phyloP scores from a whole-genome alignment of 345 rosid species.

The Hypericum androsaemum region DNA sequence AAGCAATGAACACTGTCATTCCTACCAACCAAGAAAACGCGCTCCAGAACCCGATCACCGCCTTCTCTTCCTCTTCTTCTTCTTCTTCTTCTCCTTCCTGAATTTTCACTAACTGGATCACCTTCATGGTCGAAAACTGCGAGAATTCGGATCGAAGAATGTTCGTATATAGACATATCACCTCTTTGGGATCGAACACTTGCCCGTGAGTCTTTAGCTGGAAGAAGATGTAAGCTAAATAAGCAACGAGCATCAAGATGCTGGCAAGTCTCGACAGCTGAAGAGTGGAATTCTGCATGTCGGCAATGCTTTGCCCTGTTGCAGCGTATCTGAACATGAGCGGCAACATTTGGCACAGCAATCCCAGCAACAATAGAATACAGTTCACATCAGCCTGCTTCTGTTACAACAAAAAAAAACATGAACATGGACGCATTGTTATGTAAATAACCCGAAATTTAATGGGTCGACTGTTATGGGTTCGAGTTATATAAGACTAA shows the following conservation, averaged over 20 bases:
- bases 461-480: too few relatives aligned
- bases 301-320: conserved; percentile 16
- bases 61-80: conserved; percentile 54
- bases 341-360: conserved; percentile 74
- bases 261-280: conserved; percentile 75
- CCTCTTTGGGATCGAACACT: conserved; percentile 49
- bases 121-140: not conserved
- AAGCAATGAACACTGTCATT: conserved; percentile 69
- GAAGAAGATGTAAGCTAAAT: conserved; percentile 69
- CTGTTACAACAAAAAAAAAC: conserved; percentile 30
- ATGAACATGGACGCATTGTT: not conserved
- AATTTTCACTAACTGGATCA: conserved; percentile 3
- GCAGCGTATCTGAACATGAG: conserved; percentile 41
- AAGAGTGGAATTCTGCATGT: conserved; percentile 25
- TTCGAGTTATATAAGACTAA: too few relatives aligned
- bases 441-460: not conserved
- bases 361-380: conserved; percentile 52
- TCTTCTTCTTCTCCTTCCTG: conserved; percentile 20
- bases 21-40: conserved; percentile 61
- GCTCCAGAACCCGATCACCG: conserved; percentile 77
- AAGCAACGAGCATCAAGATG: conserved; percentile 67
- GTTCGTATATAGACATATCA: conserved; percentile 7
- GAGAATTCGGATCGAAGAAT: not conserved
- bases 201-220: conserved; percentile 73
- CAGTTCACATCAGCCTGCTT: conserved; percentile 82